phyloP scores from a whole-genome alignment of 2,329 filamentous ascomycete species.

The Samsoniella hepiali region DNA sequence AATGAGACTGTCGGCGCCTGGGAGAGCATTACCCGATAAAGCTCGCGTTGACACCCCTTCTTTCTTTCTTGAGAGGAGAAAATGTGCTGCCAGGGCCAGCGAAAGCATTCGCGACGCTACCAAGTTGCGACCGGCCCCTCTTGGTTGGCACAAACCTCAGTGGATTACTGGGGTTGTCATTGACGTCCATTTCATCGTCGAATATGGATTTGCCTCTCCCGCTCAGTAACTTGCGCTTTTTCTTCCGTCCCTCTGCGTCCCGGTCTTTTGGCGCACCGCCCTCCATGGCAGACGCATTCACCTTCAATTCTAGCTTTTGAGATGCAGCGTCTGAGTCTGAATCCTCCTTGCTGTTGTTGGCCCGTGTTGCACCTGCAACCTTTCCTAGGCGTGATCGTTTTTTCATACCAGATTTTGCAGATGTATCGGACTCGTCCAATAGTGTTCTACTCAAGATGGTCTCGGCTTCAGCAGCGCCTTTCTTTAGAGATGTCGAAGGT shows the following conservation, averaged over 20 bases:
- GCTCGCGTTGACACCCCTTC: constrained; percentile 59
- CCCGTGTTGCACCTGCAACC: not conserved
- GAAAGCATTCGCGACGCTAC: constrained; percentile 45
- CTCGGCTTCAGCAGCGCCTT: not conserved
- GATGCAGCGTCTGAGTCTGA: not conserved
- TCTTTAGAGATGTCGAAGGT: not conserved
- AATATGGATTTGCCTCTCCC: constrained; percentile 64
- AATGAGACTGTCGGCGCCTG: not conserved
- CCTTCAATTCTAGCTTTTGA: not conserved
- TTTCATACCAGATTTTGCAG: not conserved
- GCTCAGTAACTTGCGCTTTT: constrained; percentile 71
- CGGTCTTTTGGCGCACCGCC: constrained; percentile 20
- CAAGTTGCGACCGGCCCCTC: constrained; percentile 35
- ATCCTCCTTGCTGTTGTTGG: not conserved
- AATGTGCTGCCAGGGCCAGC: constrained; percentile 49
- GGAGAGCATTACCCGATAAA: constrained; percentile 45
- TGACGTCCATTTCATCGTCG: constrained; percentile 47
- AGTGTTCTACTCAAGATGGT: not conserved
- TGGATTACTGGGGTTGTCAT: not conserved
- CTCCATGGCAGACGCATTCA: not conserved
- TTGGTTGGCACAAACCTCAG: not conserved
- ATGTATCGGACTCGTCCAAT: not conserved
- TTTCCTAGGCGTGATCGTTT: not conserved
- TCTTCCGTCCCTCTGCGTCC: constrained; percentile 46
- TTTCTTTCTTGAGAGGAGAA: constrained; percentile 70